phyloP scores from a whole-genome alignment of 129 eudicot genomes.

The Saussurea involucrata region DNA sequence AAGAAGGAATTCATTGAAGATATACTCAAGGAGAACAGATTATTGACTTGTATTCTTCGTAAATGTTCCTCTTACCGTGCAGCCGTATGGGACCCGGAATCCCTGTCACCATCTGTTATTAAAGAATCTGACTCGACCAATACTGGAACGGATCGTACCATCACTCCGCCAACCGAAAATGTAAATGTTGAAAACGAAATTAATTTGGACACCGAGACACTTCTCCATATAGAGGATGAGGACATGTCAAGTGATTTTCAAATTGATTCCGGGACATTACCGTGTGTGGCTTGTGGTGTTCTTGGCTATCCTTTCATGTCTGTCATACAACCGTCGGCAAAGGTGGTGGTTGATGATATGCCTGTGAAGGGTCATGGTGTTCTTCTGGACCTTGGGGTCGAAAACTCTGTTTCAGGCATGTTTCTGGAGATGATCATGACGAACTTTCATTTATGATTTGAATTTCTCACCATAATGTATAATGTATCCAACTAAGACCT shows the following conservation, averaged over 20 bases:
- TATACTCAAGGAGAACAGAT: slow-evolving; percentile 62
- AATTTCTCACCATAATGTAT: not conserved
- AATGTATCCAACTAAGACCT: not conserved
- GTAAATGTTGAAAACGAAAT: slow-evolving; percentile 21
- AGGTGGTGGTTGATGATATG: slow-evolving; percentile 23
- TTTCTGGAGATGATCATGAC: not conserved
- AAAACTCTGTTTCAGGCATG: slow-evolving; percentile 41
- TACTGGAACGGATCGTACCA: not conserved
- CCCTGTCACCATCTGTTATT: slow-evolving; percentile 50
- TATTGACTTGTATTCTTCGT: slow-evolving; percentile 46
- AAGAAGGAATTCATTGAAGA: slow-evolving; percentile 90
- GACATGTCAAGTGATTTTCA: slow-evolving; percentile 74
- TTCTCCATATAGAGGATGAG: slow-evolving; percentile 54
- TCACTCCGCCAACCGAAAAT: slow-evolving; percentile 16
- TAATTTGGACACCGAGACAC: slow-evolving; percentile 27
- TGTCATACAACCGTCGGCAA: slow-evolving; percentile 70
- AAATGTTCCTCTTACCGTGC: slow-evolving; percentile 47
- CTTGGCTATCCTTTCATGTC: slow-evolving; percentile 98
- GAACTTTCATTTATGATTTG: not conserved
- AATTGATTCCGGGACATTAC: slow-evolving; percentile 82
- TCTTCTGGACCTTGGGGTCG: slow-evolving; percentile 12
- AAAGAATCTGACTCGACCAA: slow-evolving; percentile 37
- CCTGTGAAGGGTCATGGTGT: slow-evolving; percentile 20
- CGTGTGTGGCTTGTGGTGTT: slow-evolving; percentile 96
- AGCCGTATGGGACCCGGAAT: slow-evolving; percentile 76